Evolutionary conservation across 2,329 filamentous ascomycete species (phyloP).

Genomic region (Diaporthe sp.): DNA sequence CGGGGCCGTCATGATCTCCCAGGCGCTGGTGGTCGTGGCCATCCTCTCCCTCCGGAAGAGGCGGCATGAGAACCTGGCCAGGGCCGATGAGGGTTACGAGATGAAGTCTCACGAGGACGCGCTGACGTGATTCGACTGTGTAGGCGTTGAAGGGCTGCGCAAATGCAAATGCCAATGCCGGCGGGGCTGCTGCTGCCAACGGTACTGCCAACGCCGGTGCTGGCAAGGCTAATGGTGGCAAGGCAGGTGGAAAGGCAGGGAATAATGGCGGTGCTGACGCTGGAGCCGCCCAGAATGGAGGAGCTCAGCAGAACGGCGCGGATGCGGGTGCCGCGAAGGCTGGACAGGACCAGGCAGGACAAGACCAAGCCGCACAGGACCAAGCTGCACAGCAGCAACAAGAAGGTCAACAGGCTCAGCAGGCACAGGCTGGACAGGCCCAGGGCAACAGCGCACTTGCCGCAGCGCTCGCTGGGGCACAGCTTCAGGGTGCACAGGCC

Average conservation of each 20-base stretch:
- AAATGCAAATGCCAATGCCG: background rate
- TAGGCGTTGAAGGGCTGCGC: constrained; percentile 21
- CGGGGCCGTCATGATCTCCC: constrained; percentile 32
- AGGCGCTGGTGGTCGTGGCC: background rate
- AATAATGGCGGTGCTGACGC: background rate
- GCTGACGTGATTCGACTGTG: background rate
- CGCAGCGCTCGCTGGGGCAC: background rate
- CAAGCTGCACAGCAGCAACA: background rate
- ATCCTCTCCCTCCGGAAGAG: constrained; percentile 15
- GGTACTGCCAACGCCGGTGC: background rate
- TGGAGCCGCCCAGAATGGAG: background rate
- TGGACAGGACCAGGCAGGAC: background rate
- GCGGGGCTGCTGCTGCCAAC: background rate
- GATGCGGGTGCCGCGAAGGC: background rate
- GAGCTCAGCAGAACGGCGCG: background rate
- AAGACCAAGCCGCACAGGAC: background rate
- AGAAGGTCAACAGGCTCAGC: background rate
- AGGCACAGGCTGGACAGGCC: background rate
- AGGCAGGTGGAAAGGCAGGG: background rate
- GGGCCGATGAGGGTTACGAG: constrained; percentile 9
- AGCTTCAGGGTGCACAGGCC: background rate
- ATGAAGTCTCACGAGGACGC: constrained; percentile 21
- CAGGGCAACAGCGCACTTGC: background rate
- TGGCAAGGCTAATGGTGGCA: constrained; percentile 4
- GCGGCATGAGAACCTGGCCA: constrained; percentile 13